Conservation (phyloP, 176 grass and related monocot genomes). For the Zoysia pacifica region DNA sequence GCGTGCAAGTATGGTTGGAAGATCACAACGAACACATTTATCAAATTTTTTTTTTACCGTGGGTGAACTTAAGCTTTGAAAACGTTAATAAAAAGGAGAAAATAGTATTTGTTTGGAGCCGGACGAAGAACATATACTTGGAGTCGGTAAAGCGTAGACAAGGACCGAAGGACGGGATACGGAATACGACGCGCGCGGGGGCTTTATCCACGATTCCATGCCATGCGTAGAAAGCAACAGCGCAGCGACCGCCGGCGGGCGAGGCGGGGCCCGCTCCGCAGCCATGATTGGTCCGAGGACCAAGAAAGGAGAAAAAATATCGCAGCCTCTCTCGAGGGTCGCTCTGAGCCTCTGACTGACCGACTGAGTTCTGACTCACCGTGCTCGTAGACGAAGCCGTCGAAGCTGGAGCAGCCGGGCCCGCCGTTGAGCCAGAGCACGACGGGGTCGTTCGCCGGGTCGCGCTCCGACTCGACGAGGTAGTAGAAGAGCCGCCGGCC, state of each 20-base stretch:
- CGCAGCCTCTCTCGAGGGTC: too few relatives aligned
- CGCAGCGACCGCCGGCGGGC: background rate
- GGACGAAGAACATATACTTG: background rate
- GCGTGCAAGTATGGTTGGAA: too few relatives aligned
- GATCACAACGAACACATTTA: too few relatives aligned
- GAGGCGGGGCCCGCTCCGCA: background rate
- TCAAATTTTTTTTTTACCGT: too few relatives aligned
- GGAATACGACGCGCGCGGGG: background rate
- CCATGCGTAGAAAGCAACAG: slow-evolving; percentile 12
- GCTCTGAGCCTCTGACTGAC: too few relatives aligned
- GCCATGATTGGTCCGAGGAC: background rate
- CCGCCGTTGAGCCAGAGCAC: slow-evolving; percentile 73
- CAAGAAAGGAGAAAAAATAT: background rate
- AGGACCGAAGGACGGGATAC: background rate
- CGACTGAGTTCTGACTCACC: slow-evolving; percentile 20
- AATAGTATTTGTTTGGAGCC: too few relatives aligned
- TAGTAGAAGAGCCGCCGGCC: slow-evolving; percentile 56
- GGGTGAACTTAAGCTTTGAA: too few relatives aligned
- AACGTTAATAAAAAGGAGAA: too few relatives aligned
- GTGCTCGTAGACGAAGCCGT: slow-evolving; percentile 74
- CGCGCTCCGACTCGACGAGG: slow-evolving; percentile 54
- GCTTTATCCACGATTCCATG: background rate
- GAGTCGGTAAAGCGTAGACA: background rate
- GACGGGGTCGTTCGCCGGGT: slow-evolving; percentile 44
- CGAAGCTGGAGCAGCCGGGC: slow-evolving; percentile 61